Conservation (phyloP, 192 early-diverging fungal genomes). For the Kappamyces sp. region DNA sequence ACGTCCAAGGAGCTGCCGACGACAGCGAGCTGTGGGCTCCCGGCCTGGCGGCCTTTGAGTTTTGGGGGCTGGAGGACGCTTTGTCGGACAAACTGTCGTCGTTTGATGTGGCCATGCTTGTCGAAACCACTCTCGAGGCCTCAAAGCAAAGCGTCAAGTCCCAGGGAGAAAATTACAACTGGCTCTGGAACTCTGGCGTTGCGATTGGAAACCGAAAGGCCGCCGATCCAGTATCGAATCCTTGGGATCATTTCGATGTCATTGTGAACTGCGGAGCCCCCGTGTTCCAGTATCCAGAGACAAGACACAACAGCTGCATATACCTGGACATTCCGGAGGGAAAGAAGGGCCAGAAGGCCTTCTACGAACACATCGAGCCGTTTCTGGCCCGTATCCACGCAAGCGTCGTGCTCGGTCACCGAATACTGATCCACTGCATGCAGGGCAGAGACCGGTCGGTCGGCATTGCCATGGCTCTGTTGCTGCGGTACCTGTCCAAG, state of each 20-base stretch:
- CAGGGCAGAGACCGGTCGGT: constrained; percentile 77
- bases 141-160: constrained; percentile 1
- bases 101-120: background rate
- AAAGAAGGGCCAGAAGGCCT: constrained; percentile 73
- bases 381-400: constrained; percentile 49
- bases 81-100: background rate
- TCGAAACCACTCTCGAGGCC: background rate
- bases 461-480: constrained; percentile 63
- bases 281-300: constrained; percentile 27
- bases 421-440: constrained; percentile 70
- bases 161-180: constrained; percentile 26
- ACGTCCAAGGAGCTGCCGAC: constrained; percentile 87
- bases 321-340: constrained; percentile 78
- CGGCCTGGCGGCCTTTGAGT: constrained; percentile 57
- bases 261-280: constrained; percentile 73
- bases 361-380: constrained; percentile 50
- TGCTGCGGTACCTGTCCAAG: constrained; percentile 35
- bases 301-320: constrained; percentile 41
- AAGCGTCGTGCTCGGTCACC: constrained; percentile 26
- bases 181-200: constrained; percentile 56
- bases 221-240: constrained; percentile 44
- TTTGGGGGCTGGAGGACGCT: constrained; percentile 51
- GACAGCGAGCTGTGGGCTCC: constrained; percentile 81
- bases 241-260: constrained; percentile 69
- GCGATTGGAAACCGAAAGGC: constrained; percentile 49